Base-by-base conservation (phyloP, 2,329 filamentous ascomycete genomes). In the Xylariaceae sp. region DNA sequence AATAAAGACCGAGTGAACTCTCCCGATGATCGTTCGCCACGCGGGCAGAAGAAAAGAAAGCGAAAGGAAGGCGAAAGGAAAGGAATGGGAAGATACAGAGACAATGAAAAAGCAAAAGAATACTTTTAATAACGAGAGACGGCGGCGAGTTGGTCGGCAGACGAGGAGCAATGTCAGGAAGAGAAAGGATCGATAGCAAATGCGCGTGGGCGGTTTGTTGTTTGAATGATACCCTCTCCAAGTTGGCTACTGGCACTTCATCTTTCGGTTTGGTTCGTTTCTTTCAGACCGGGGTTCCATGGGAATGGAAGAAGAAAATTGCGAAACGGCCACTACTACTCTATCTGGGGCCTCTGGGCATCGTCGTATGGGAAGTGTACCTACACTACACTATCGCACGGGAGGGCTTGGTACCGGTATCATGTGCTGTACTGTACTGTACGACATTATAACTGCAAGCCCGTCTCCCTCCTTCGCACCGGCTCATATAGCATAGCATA, bases 191-290 rank as follows among this genome's bases (percentile, higher is more conserved):
- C 52, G 48, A 54, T 31, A 48, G 44, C 55, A 60, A 56, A 62
- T 60, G 60, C 62, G 64, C 62, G 56, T 56, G 56, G 53, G 60
- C 58, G 61, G 63, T 58, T 27, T 19, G 60, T 59, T 42, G 55
- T 47, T 58, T 61, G 60, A 63, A 59, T 63, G 55, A 65, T 65
- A 66, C 19, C 40, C 27, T 44, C 43, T 32, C 43, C 29, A 32
- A n/a, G 5, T 45, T 11, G 30, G 31, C 19, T 32, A 30, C 39
- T 41, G 51, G 47, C 54, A 51, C 52, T 50, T 53, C 53, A 55
- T 53, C 53, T 58, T 43, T 50, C 54, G 47, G 50, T 59, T 55
- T 51, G 55, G 43, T 42, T 54, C 37, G 47, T 41, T 39, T 51
- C 32, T 51, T 54, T 41, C 52, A 47, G 51, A 42, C 55, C 47